Base-by-base conservation (phyloP, 352 stramenopile species). In the Pythium folliculosum region DNA sequence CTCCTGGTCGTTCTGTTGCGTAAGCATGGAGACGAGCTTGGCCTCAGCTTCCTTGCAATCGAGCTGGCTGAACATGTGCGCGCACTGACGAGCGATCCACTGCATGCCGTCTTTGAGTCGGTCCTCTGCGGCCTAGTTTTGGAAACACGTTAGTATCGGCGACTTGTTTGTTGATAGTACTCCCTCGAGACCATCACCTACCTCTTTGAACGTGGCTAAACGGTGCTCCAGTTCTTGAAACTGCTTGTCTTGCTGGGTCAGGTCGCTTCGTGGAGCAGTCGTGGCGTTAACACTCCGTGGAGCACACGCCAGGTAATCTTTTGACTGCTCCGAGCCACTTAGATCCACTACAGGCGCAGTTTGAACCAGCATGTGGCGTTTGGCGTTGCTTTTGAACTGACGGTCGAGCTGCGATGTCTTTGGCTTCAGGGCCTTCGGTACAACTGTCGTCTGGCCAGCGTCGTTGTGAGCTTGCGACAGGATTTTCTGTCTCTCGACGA, bases 81-180 rank as follows among this genome's bases (percentile, higher is more conserved):
- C 80, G 23, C 82, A 90, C 55, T 89, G 80, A 6, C 75, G 65
- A 0, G 76, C 77, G 47, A 90, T 88, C 77, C 73, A 86, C 35
- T 77, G 59, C 77, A 88, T 84, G 12, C 65, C 66, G 9, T 82
- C 70, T 50, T 84, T 88, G 21, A 73, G 69, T 25, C 77, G 75
- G 3, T 9, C 21, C 43, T 88, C 78, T 0, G 77, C 78, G 13
- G 32, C 57, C 81, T 88, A 45, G 27, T 6, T 32, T 32, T 32
- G 27, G 27, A 32, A 32, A 32, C 27, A 32, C 27, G 27, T 6
- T 32, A 2, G 27, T 32, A 32, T 32, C 2, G 27, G 27, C 2
- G 27, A 32, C 5, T 32, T 47, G 35, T 45, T 37, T 10, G 49
- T 14, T 16, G 25, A 57, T 43, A 22, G 27, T 47, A 47, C 27